These are phyloP conservation scores for Barbarea vulgaris DNA, from an alignment of 345 rosid species.

Conservation along the genomic window DNA sequence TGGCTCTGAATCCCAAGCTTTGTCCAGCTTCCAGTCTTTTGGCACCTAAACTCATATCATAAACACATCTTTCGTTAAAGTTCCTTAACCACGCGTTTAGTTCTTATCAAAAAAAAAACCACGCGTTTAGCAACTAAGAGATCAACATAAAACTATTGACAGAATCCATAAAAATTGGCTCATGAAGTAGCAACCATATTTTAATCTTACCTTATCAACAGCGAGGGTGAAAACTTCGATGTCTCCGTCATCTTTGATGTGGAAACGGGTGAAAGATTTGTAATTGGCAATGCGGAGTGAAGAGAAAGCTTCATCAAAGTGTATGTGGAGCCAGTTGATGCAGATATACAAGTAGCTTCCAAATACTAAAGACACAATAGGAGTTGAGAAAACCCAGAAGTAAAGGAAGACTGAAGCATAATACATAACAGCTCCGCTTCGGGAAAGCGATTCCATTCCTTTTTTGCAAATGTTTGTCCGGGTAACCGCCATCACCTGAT, in stretches of 20 bases:
- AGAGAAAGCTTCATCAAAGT: constrained; percentile 98
- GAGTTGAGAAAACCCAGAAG: constrained; percentile 99
- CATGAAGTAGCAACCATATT: background rate
- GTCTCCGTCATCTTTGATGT: constrained; percentile 68
- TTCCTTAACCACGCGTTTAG: constrained; percentile 7
- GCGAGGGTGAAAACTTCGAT: constrained; percentile 96
- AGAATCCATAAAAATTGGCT: constrained; percentile 1
- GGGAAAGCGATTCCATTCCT: constrained; percentile 75
- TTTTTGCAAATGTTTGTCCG: constrained; percentile 85
- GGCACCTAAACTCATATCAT: constrained; percentile 63
- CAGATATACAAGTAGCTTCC: constrained; percentile 97
- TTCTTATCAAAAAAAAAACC: no score
- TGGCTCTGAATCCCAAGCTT: constrained; percentile 70
- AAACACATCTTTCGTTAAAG: constrained; percentile 1
- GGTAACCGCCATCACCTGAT: constrained; percentile 95
- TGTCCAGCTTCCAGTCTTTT: constrained; percentile 87
- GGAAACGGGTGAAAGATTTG: constrained; percentile 92
- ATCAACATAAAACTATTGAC: constrained; percentile 5
- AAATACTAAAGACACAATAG: constrained; percentile 87
- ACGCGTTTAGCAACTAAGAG: background rate
- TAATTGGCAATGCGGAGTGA: constrained; percentile 98
- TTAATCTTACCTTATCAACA: constrained; percentile 75
- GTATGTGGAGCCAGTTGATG: constrained; percentile 96
- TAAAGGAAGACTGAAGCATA: constrained; percentile 94
- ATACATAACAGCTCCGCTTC: constrained; percentile 84